Percentiles rank a stretch among this genome's conserved stretches.
phyloP scores from a whole-genome alignment of 202 grass and related monocot genomes.

The Carex arenaria region DNA sequence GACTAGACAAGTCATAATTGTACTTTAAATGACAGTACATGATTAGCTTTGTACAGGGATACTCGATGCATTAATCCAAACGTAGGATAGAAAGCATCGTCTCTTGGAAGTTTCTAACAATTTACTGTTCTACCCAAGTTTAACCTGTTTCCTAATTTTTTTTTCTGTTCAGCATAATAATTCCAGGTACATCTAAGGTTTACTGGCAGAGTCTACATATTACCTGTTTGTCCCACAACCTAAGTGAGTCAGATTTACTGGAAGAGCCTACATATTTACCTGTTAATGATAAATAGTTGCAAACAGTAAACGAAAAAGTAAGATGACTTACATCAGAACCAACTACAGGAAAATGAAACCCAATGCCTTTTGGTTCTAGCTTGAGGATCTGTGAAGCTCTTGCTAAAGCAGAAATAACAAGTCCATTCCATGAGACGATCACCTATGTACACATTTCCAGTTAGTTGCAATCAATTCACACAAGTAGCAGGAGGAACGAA shows the following conservation, averaged over 20 bases:
- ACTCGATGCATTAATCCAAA: background rate
- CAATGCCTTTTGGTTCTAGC: slow-evolving; percentile 27
- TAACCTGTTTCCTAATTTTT: background rate
- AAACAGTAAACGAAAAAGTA: slow-evolving; percentile 11
- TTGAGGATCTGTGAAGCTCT: slow-evolving; percentile 87
- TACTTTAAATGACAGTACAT: background rate
- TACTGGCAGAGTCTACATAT: background rate
- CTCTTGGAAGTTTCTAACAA: background rate
- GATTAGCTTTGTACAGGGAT: background rate
- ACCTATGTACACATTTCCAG: slow-evolving; percentile 43
- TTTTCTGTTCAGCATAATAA: background rate
- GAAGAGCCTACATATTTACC: background rate
- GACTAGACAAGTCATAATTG: background rate
- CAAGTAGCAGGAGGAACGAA: background rate
- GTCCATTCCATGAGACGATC: slow-evolving; percentile 97
- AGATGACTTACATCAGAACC: slow-evolving; percentile 50
- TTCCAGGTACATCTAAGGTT: background rate
- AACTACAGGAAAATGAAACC: slow-evolving; percentile 58
- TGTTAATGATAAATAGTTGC: background rate
- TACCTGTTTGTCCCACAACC: background rate
- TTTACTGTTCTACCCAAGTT: background rate
- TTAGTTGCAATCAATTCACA: background rate
- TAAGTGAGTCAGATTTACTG: background rate
- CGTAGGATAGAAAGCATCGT: background rate
- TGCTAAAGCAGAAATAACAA: slow-evolving; percentile 81